These are phyloP conservation scores for Penicillium sp. DNA, from an alignment of 2,329 filamentous ascomycete species.

Conservation along the genomic window DNA sequence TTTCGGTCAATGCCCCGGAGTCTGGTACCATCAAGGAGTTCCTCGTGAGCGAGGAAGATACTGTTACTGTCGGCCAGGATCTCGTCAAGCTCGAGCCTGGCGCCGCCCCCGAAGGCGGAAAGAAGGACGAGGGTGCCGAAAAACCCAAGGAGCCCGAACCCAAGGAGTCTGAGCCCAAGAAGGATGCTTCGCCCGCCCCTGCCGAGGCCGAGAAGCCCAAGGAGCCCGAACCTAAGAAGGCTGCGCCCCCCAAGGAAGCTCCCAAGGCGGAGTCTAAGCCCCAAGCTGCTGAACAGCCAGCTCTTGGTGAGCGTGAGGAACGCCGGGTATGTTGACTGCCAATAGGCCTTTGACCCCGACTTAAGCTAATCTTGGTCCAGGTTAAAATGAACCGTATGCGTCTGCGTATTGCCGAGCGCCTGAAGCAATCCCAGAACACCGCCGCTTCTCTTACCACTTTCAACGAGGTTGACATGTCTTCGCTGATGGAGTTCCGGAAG, in stretches of 20 bases:
- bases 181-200: slow-evolving; percentile 47
- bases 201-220: slow-evolving; percentile 30
- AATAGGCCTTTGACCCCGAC: background rate
- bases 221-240: slow-evolving; percentile 33
- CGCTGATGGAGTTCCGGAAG: slow-evolving; percentile 94
- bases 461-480: slow-evolving; percentile 99
- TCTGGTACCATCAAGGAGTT: slow-evolving; percentile 90
- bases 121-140: slow-evolving; percentile 54
- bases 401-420: slow-evolving; percentile 89
- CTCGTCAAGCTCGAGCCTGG: slow-evolving; percentile 82
- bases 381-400: slow-evolving; percentile 99
- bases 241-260: slow-evolving; percentile 28
- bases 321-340: slow-evolving; percentile 64
- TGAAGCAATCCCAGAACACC: slow-evolving; percentile 99
- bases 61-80: slow-evolving; percentile 90
- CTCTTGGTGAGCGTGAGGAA: slow-evolving; percentile 76
- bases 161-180: slow-evolving; percentile 51
- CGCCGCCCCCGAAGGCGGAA: slow-evolving; percentile 55
- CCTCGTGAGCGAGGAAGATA: slow-evolving; percentile 89
- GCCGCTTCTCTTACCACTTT: slow-evolving; percentile 96
- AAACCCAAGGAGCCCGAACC: slow-evolving; percentile 58
- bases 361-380: slow-evolving; percentile 44
- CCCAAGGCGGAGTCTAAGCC: slow-evolving; percentile 23
- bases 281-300: slow-evolving; percentile 18
- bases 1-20: slow-evolving; percentile 90